Percentiles rank a stretch among this genome's conserved stretches.
phyloP scores from a whole-genome alignment of 2,329 filamentous ascomycete genomes.

The Furcasterigmium furcatum region DNA sequence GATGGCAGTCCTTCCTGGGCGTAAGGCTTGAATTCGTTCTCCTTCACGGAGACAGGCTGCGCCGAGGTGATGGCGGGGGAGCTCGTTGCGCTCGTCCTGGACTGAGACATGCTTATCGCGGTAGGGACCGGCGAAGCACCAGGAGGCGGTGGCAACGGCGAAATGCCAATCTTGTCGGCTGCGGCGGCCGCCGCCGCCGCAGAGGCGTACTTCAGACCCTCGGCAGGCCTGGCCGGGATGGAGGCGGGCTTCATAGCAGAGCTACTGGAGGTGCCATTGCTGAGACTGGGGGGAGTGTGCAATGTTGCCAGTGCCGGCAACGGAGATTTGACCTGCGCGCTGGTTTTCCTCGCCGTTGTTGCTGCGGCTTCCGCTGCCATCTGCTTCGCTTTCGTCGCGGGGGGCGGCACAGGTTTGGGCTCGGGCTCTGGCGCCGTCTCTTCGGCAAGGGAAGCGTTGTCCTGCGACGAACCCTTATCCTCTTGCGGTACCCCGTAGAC shows the following conservation, averaged over 20 bases:
- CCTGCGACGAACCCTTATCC: conserved; percentile 91
- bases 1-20: conserved; percentile 21
- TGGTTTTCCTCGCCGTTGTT: conserved; percentile 65
- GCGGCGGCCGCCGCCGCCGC: conserved; percentile 91
- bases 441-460: conserved; percentile 88
- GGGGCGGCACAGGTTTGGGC: conserved; percentile 37
- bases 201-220: conserved; percentile 94
- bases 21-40: conserved; percentile 27
- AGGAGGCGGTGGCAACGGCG: conserved; percentile 87
- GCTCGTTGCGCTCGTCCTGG: conserved; percentile 52
- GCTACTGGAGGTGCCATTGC: conserved; percentile 52
- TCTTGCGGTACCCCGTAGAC: conserved; percentile 78
- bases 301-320: conserved; percentile 89
- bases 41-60: conserved; percentile 39
- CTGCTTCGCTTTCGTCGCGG: conserved; percentile 28
- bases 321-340: conserved; percentile 88
- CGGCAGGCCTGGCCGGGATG: conserved; percentile 77
- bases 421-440: conserved; percentile 63
- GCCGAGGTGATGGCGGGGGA: conserved; percentile 47
- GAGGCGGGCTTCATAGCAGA: conserved; percentile 89
- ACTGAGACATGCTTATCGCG: conserved; percentile 47
- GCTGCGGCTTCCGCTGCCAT: conserved; percentile 46
- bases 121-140: conserved; percentile 44
- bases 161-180: conserved; percentile 87
- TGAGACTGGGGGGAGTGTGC: conserved; percentile 66